Conservation (phyloP, 2,329 filamentous ascomycete genomes). For the Coleophoma eucalyptorum region DNA sequence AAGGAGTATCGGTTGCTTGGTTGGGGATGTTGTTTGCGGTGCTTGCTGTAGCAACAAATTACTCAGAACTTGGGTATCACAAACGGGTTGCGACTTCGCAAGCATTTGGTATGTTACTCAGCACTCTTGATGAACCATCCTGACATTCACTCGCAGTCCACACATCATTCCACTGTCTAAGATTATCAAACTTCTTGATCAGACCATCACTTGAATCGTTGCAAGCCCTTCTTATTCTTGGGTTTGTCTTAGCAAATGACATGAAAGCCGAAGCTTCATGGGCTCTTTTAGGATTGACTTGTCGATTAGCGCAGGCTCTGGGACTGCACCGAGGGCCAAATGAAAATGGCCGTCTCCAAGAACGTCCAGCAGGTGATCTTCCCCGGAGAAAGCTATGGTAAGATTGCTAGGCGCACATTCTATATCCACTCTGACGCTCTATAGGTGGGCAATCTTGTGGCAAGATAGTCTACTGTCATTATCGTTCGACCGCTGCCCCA, state of each 20-base stretch:
- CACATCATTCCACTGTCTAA: conserved; percentile 57
- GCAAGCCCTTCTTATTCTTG: conserved; percentile 58
- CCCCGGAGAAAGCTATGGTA: conserved; percentile 27
- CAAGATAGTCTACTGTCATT: conserved; percentile 63
- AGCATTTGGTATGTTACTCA: conserved; percentile 37
- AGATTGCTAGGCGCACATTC: neutral
- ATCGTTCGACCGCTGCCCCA: conserved; percentile 62
- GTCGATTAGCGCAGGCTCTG: conserved; percentile 61
- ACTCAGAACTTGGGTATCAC: conserved; percentile 57
- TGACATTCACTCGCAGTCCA: conserved; percentile 17
- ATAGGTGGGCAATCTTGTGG: conserved; percentile 60
- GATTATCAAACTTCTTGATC: conserved; percentile 60
- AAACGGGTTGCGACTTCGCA: conserved; percentile 33
- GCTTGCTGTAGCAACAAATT: conserved; percentile 62
- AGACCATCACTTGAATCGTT: conserved; percentile 63
- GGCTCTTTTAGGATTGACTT: conserved; percentile 61
- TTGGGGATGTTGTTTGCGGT: conserved; percentile 63
- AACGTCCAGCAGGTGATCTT: conserved; percentile 23
- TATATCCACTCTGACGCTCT: conserved; percentile 5
- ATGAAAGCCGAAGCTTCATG: conserved; percentile 69
- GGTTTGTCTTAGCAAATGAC: conserved; percentile 62
- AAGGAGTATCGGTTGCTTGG: conserved; percentile 56
- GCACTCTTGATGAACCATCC: neutral
- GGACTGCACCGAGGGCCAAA: conserved; percentile 45
- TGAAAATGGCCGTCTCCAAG: conserved; percentile 20